Conservation (phyloP, 2,329 filamentous ascomycete species). For the Cercospora sp. region DNA sequence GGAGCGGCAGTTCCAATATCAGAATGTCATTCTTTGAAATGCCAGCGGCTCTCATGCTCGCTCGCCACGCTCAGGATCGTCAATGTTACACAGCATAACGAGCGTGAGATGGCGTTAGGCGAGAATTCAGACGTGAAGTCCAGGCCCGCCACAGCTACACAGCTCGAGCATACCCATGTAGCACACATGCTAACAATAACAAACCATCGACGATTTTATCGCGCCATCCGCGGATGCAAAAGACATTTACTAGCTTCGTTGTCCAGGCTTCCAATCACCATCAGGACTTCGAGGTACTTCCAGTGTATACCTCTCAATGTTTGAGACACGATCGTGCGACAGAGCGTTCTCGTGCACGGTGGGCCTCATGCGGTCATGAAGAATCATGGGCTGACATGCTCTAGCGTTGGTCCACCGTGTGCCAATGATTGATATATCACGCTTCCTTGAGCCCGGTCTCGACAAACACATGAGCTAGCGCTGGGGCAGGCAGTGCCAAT, state of each 20-base stretch:
- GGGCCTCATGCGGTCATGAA: conserved; percentile 5
- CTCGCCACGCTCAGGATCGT: not conserved
- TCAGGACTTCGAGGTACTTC: not conserved
- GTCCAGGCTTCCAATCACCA: conserved; percentile 5
- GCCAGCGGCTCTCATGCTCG: no score
- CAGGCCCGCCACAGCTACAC: not conserved
- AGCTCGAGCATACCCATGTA: conserved; percentile 7
- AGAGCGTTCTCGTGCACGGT: not conserved
- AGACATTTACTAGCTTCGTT: conserved; percentile 4
- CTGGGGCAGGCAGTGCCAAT: not conserved
- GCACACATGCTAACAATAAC: not conserved
- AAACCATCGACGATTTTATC: conserved; percentile 6
- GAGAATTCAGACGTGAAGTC: not conserved
- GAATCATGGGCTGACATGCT: conserved; percentile 2
- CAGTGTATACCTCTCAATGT: not conserved
- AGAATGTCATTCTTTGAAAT: no score
- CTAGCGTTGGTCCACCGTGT: not conserved
- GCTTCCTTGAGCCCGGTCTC: not conserved
- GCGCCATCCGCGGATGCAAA: conserved; percentile 3
- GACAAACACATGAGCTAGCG: not conserved
- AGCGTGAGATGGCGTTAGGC: not conserved
- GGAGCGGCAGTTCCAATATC: no score
- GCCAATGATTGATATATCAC: not conserved
- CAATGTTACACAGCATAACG: not conserved
- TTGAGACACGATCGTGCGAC: not conserved